Evolutionary conservation across 768 basidiomycete genomes (phyloP).

Genomic region (Kwoniella dejecticola): DNA sequence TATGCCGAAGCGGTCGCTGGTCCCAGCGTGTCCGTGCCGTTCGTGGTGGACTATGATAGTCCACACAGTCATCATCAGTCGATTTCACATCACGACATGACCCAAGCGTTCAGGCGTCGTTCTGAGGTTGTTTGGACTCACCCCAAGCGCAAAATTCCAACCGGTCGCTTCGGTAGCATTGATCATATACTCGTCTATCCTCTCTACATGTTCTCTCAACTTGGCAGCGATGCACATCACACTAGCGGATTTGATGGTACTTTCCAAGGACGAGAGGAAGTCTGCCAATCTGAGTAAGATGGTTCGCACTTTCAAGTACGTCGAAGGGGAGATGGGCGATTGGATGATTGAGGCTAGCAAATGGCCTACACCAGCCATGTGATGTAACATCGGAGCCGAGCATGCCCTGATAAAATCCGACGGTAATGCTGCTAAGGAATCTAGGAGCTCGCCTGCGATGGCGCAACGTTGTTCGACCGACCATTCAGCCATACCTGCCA

Average conservation of each 20-base stretch:
- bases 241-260: slow-evolving; percentile 14
- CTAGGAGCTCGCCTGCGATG: slow-evolving; percentile 48
- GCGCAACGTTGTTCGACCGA: slow-evolving; percentile 40
- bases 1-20: neutral
- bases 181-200: slow-evolving; percentile 26
- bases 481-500: slow-evolving; percentile 37
- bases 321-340: slow-evolving; percentile 34
- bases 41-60: neutral
- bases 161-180: slow-evolving; percentile 14
- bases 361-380: slow-evolving; percentile 51
- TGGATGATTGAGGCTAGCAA: slow-evolving; percentile 46
- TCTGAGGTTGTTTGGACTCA: neutral
- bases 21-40: neutral
- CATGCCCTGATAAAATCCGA: slow-evolving; percentile 39
- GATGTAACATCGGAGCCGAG: slow-evolving; percentile 41
- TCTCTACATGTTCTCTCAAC: slow-evolving; percentile 21
- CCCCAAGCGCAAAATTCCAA: slow-evolving; percentile 2
- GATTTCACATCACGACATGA: too few species aligned
- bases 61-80: neutral
- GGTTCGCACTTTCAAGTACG: slow-evolving; percentile 40
- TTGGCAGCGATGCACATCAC: slow-evolving; percentile 10
- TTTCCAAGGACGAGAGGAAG: slow-evolving; percentile 36
- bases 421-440: slow-evolving; percentile 41
- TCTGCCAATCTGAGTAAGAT: slow-evolving; percentile 45
- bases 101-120: neutral